A percentile compares a stretch with the other conserved stretches of the same genome.
Conservation (phyloP, 2,329 filamentous ascomycete genomes). For the Fusarium nygamai region DNA sequence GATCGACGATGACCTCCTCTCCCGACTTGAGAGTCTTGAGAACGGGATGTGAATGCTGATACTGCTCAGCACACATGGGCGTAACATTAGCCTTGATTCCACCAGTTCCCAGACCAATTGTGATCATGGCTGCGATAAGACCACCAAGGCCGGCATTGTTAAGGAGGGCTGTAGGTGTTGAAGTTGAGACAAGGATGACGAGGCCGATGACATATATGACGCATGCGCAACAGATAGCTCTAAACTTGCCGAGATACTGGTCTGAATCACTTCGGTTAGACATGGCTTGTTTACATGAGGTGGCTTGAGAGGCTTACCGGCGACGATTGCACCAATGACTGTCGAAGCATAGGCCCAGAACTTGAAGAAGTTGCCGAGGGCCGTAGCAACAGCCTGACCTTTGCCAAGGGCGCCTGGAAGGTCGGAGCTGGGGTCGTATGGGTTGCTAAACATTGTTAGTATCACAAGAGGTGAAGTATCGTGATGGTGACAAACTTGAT, state of each 20-base stretch:
- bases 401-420: not conserved
- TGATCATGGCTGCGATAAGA: not conserved
- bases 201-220: not conserved
- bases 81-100: conserved; percentile 1
- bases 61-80: conserved; percentile 5
- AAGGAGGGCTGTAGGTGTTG: not conserved
- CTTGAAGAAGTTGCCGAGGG: conserved; percentile 10
- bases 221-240: not conserved
- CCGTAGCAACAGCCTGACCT: not conserved
- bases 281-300: rapidly evolving
- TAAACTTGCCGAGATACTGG: conserved; percentile 2
- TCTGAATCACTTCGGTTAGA: not conserved
- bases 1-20: not conserved
- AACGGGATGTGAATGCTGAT: not conserved
- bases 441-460: not conserved
- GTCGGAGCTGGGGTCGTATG: not conserved
- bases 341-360: conserved; percentile 7
- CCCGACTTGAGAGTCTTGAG: conserved; percentile 5
- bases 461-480: rapidly evolving
- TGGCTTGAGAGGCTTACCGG: rapidly evolving
- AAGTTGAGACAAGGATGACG: not conserved
- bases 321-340: not conserved
- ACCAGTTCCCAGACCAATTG: not conserved
- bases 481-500: not conserved
- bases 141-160: not conserved